Percentiles rank a stretch among this genome's conserved stretches.
Evolutionary conservation across 768 basidiomycete species (phyloP).

Genomic region (Leccinum obscurum): DNA sequence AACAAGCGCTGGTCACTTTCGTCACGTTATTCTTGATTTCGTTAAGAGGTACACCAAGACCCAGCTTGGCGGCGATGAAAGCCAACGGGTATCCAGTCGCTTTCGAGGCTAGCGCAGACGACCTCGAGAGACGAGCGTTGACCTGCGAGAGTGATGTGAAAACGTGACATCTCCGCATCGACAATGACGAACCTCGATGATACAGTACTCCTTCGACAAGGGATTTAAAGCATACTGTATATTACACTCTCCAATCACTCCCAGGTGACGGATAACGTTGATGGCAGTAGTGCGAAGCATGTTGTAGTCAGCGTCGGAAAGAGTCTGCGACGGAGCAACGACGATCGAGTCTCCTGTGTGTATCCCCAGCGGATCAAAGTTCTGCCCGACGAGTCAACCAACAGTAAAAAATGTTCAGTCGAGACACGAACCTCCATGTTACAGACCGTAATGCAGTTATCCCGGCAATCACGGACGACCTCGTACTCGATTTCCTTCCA

Average conservation of each 20-base stretch:
- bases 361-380: constrained; percentile 98
- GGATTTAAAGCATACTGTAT: constrained; percentile 99
- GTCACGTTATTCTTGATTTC: constrained; percentile 98
- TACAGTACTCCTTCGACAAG: constrained; percentile 93
- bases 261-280: constrained; percentile 98
- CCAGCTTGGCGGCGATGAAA: constrained; percentile 97
- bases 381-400: constrained; percentile 48
- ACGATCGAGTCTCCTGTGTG: constrained; percentile 99
- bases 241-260: constrained; percentile 98
- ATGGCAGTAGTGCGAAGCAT: constrained; percentile 98
- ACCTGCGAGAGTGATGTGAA: constrained; percentile 43
- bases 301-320: constrained; percentile 99
- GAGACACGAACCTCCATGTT: constrained; percentile 93
- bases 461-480: constrained; percentile 94
- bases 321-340: constrained; percentile 94
- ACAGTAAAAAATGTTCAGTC: not conserved
- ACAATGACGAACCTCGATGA: constrained; percentile 74
- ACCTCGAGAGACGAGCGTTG: constrained; percentile 97
- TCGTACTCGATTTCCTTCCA: constrained; percentile 99
- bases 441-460: constrained; percentile 99
- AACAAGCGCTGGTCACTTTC: constrained; percentile 94
- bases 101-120: constrained; percentile 96
- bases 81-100: constrained; percentile 98
- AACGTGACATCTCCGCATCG: constrained; percentile 1
- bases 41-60: constrained; percentile 94